Evolutionary conservation across 805 yeast genomes (phyloP).

Genomic region (Komagataella kurtzmanii): DNA sequence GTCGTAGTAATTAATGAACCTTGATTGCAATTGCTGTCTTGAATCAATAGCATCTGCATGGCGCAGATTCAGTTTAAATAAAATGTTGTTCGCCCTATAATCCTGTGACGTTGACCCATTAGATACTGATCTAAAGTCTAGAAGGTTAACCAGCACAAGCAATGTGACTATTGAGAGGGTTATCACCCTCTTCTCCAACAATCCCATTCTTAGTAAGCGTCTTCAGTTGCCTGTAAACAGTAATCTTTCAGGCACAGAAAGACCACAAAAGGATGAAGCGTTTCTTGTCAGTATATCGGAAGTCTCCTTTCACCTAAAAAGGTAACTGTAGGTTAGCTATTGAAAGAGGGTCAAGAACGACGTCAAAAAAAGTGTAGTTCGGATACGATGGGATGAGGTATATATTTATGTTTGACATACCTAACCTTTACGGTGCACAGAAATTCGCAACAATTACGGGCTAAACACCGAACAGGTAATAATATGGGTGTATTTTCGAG

Average conservation of each 20-base stretch:
- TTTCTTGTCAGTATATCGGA: neutral
- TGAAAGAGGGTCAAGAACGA: neutral
- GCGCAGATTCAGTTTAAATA: neutral
- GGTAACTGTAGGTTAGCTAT: neutral
- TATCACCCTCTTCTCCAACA: neutral
- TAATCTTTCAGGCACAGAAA: neutral
- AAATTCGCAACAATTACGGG: neutral
- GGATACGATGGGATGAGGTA: neutral
- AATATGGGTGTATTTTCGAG: conserved; percentile 1
- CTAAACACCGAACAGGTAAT: neutral
- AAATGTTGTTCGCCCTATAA: conserved; percentile 1
- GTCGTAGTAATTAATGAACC: conserved; percentile 20
- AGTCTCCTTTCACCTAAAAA: neutral
- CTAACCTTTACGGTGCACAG: neutral
- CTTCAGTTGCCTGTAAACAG: neutral
- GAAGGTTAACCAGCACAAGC: neutral
- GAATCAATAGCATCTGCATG: conserved; percentile 3
- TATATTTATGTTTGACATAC: neutral
- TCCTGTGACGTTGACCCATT: neutral
- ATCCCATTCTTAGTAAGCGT: neutral
- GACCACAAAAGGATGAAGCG: neutral
- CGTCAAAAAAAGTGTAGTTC: neutral
- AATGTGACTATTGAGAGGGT: neutral
- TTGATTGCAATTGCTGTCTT: conserved; percentile 18
- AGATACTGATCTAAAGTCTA: neutral